Base-by-base conservation (phyloP, 768 basidiomycete species). In the Auricularia sp. region DNA sequence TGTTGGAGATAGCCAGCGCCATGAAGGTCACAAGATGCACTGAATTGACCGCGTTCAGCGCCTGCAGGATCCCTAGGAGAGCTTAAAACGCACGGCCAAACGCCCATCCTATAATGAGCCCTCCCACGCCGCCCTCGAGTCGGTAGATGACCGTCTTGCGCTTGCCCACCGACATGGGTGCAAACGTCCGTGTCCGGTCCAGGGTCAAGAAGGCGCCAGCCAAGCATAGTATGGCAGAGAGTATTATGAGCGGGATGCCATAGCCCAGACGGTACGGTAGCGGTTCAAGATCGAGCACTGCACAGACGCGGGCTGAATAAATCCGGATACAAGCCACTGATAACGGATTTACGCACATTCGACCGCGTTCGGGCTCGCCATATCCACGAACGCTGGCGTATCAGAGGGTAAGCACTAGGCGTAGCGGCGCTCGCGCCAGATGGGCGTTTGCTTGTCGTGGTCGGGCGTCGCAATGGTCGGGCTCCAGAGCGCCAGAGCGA, bases 151-250 rank as follows among this genome's bases (percentile, higher is more conserved):
- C 70, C n/a, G 67, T 72, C 29, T 72, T 73, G 29, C 72, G 73
- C 61, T 63, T 67, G 56, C 64, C 62, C 4, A 75, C 75, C 68
- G 75, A 74, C 7, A 74, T 73, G 42, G 83, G 78, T 0, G 81
- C 75, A 69, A 90, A 88, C 6, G 83, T 80, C 45, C 85, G 81
- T 24, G 87, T 83, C 47, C 88, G 84, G 70, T 89, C 87, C 61
- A 90, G 80, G 18, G 82, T 88, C 24, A 89, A 76, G 72, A 90
- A 89, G 2, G 86, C 80, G n/a, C 88, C 87, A n/a, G 85, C 77
- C 70, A 88, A 85, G 6, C 82, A 82, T 44, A 86, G 76, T 29
- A 83, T 66, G 47, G 85, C 62, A 10, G 87, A 88, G 4, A 84
- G 65, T 3, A 84, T 71, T 37, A 89, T 76, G n/a, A 90, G 76